These are phyloP conservation scores for Mycena leptocephala DNA, from an alignment of 768 basidiomycete species.

Conservation along the genomic window DNA sequence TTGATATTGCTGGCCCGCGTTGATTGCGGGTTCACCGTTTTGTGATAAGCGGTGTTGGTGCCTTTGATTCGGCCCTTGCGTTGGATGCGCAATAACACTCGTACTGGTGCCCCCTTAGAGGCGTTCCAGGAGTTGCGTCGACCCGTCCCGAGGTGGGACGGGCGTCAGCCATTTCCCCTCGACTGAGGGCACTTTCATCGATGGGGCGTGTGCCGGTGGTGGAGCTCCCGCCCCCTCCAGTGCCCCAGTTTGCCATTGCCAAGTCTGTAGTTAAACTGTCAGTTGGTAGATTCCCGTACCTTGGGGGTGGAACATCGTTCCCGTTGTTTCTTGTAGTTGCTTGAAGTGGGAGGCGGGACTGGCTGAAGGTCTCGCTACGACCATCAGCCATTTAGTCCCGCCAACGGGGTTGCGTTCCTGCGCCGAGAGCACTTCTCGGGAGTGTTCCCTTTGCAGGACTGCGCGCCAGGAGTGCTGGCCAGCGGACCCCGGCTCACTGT, in stretches of 20 bases:
- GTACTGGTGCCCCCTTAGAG: too few relatives aligned
- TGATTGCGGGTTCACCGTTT: too few relatives aligned
- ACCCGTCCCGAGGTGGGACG: too few relatives aligned
- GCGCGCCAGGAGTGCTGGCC: slow-evolving; percentile 25
- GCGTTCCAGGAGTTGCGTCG: too few relatives aligned
- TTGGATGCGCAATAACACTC: neutral
- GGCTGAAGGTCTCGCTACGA: neutral
- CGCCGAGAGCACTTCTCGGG: neutral
- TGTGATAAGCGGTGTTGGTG: too few relatives aligned
- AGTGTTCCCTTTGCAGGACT: neutral
- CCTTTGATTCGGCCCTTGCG: neutral
- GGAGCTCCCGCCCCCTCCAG: slow-evolving; percentile 22
- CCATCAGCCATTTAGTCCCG: neutral
- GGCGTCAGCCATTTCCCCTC: too few relatives aligned
- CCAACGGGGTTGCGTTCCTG: neutral
- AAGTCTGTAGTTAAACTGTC: too few relatives aligned
- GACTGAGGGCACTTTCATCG: too few relatives aligned
- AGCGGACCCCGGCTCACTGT: slow-evolving; percentile 19
- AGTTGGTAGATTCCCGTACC: neutral
- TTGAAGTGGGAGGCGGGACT: neutral
- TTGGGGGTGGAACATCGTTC: too few relatives aligned
- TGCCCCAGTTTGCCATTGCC: neutral
- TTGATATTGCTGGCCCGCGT: too few relatives aligned
- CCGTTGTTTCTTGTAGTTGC: slow-evolving; percentile 5
- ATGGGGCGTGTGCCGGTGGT: neutral